Conservation (phyloP, 2,329 filamentous ascomycete genomes). For the Fusarium chlamydosporum region DNA sequence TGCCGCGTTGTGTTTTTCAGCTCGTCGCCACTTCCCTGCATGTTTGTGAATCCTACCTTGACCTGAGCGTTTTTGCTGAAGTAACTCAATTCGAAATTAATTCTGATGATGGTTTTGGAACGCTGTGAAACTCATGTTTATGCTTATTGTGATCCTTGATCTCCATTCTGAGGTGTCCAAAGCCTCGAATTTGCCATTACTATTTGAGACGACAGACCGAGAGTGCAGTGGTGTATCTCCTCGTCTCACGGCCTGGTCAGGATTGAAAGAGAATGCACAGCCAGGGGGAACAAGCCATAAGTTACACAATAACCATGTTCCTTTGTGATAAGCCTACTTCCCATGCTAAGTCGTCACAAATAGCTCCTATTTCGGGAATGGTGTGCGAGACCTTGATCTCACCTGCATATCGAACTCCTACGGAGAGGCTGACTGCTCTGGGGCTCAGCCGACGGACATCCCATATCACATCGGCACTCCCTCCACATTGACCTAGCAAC, state of each 20-base stretch:
- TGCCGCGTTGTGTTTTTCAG: background rate
- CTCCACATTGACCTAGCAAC: background rate
- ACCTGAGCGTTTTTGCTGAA: background rate
- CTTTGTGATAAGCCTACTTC: background rate
- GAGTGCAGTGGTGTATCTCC: too few relatives aligned
- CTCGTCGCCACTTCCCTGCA: conserved; percentile 1
- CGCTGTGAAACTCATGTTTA: too few relatives aligned
- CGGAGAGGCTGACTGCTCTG: background rate
- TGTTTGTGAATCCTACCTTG: background rate
- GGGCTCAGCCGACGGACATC: background rate
- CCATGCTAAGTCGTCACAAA: conserved; percentile 5
- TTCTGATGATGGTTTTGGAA: too few relatives aligned
- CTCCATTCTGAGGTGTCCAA: too few relatives aligned
- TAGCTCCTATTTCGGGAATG: background rate
- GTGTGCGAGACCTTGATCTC: background rate
- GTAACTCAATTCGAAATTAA: background rate
- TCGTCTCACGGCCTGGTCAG: background rate
- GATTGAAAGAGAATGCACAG: too few relatives aligned
- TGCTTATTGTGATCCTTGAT: too few relatives aligned
- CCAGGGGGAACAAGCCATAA: background rate
- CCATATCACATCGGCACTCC: background rate
- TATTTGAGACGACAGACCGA: too few relatives aligned
- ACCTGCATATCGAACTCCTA: background rate
- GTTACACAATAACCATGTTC: background rate
- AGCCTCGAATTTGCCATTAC: too few relatives aligned